Evolutionary conservation across 129 eudicot genomes (phyloP), one percentile per base, ranked within the genome.

Genomic region (Lactuca saligna): DNA sequence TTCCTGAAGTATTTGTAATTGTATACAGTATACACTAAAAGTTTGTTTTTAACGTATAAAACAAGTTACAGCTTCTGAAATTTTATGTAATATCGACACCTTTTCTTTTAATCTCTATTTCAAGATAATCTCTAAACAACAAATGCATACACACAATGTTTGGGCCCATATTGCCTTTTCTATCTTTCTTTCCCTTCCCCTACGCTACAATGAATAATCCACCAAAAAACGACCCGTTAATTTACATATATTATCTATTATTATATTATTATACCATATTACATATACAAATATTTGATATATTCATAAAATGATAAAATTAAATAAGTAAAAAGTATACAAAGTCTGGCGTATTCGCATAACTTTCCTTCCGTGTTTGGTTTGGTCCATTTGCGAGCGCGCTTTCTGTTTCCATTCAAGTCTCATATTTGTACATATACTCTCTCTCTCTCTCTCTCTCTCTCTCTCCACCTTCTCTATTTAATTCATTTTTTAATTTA

Each of bases 311-410:
- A 25, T 25, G 29, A 25, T 25, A 1, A 25, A 33, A 25, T 49
- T 57, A 69, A 65, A 57, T 4, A 35, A 25, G 39, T 37, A 58
- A 68, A 68, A 61, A 76, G 80, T 51, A 60, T 38, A 51, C 63
- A 75, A 68, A 66, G 66, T 74, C 20, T 57, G 70, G 51, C 57
- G 44, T 57, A 69, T 16, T 54, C 57, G 63, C 72, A 67, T 69
- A 61, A 51, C 62, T 61, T 75, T 41, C 39, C 62, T 61, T 75
- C 51, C 39, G 51, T 67, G 73, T 75, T 49, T 49, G 17, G 39
- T 57, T 58, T 76, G 75, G 80, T 76, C 70, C 57, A 75, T 51
- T 35, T 25, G 33, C 35, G 44, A 3, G 4, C 66, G 34, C 50
- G 20, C 61, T 57, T 50, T 65, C 54, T 65, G 31, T 32, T n/a